Evolutionary conservation across 306 rosid genomes (phyloP), one percentile per base, ranked within the genome.

Genomic region (Chamaecrista fasciculata): DNA sequence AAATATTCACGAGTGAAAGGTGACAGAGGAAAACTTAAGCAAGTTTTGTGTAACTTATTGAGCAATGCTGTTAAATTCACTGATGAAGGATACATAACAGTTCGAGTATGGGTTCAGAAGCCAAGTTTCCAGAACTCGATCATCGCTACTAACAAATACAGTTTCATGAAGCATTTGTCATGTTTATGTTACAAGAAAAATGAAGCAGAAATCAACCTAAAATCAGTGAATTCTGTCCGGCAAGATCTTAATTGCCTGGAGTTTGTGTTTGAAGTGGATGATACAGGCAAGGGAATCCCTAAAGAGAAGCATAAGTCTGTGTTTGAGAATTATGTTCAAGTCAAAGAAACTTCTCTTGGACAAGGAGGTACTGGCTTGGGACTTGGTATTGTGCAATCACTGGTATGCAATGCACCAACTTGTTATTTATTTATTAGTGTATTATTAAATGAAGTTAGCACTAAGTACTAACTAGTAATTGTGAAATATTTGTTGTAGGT

Each of bases 51-150:
- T 42, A 93, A 93, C 73, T 80, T 93, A 57, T 20, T 93, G 11
- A 90, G 84, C 80, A 93, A 93, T 84, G 90, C 96, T n/a, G 84
- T 90, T 2, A 93, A 93, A 43, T 93, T 90, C 50, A 88, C 97
- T 5, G 66, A 80, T 10, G 77, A 90, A 15, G 94, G 98, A 24
- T 85, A 88, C 28, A 78, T 90, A 28, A 58, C 51, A 0, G 88
- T 93, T 20, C 78, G 96, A 16, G 87, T 87, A 16, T 78, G 90
- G 91, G 85, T 79, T 31, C 70, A 51, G 63, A 85, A 93, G 63
- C 79, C 86, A 4, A 75, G 57, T 42, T 66, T 81, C 46, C 77
- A 77, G 59, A 82, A 79, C 29, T 75, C 90, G 26, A 62, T 74
- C 18, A 75, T 61, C 1, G 76, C 53, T 70, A 76, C 79, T 29